Evolutionary conservation across 352 stramenopile species (phyloP), one percentile per base, ranked within the genome.

Genomic region (Phytophthora parvispora): DNA sequence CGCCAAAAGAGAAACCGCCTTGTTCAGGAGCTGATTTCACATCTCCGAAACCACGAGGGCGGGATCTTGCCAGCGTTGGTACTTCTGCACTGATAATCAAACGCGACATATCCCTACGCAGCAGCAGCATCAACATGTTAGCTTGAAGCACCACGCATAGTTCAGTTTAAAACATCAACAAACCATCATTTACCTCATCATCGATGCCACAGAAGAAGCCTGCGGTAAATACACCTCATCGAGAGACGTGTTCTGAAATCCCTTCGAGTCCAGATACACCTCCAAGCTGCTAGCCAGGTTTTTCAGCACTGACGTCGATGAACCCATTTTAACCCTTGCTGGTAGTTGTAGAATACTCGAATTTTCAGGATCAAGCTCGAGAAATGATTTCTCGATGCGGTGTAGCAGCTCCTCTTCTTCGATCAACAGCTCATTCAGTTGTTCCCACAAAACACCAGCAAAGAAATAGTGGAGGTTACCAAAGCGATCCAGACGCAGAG

Each of bases 401-500:
- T 48, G 15, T 3, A 71, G 24, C 34, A 78, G 20, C 0, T 32
- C 55, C 34, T 75, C 56, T 13, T 75, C 70, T 15, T 78, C 53
- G 4, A 78, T 72, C 42, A 78, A 22, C 12, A 78, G 32, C 53
- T 78, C 65, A 45, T 78, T 75, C 40, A 78, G 29, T 9, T 53
- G 55, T 16, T 78, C 70, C 70, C 65, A 78, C 7, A 78, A n/a
- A 12, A 70, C 27, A 25, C 56, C 31, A 34, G 65, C 60, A 24
- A 78, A 78, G 36, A 78, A 75, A 24, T 57, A 59, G 51, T 75
- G 56, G 2, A 78, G 57, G 22, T 78, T 78, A 6, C 7, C 42
- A 8, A 78, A 78, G 1, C 65, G 65, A 47, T 74, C 66, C 24
- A 78, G 45, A 3, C 49, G 54, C 49, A 66, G 59, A 13, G 47